phyloP scores from a whole-genome alignment of 176 grass and related monocot genomes.

The Paspalum vaginatum region DNA sequence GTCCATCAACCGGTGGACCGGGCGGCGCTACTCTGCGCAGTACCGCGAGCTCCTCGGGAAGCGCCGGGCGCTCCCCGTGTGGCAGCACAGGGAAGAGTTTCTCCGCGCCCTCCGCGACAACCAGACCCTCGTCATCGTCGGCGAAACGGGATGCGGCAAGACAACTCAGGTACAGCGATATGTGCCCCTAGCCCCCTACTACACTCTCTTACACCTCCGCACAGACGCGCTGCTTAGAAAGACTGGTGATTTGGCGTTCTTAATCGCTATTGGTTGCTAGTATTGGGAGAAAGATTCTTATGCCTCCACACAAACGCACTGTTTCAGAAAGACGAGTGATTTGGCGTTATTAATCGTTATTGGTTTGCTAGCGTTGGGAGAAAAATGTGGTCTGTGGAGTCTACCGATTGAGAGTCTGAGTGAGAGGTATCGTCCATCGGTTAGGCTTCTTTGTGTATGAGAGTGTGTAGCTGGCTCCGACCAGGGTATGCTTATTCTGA shows the following conservation, averaged over 20 bases:
- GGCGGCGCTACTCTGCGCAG: conserved; percentile 69
- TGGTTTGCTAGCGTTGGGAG: not conserved
- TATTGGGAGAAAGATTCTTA: no score
- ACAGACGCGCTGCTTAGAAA: not conserved
- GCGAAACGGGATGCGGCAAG: conserved; percentile 96
- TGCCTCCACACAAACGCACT: no score
- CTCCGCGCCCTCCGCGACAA: conserved; percentile 67
- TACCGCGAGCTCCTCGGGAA: conserved; percentile 91
- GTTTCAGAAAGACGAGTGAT: no score
- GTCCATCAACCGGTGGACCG: conserved; percentile 78
- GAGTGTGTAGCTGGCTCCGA: no score
- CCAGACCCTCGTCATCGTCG: conserved; percentile 87
- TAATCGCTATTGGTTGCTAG: no score
- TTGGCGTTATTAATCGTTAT: no score
- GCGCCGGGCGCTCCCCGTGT: conserved; percentile 81
- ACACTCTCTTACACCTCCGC: not conserved
- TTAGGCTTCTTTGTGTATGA: not conserved
- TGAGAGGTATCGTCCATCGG: conserved; percentile 9
- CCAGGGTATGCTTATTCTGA: not conserved
- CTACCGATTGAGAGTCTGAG: no score
- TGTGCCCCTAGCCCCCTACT: not conserved
- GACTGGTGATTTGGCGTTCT: no score
- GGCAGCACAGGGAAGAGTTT: conserved; percentile 98
- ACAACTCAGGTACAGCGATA: conserved; percentile 94
- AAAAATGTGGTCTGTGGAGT: no score